Conservation (phyloP, 805 yeast genomes). For the Suhomyces xylopsoci region DNA sequence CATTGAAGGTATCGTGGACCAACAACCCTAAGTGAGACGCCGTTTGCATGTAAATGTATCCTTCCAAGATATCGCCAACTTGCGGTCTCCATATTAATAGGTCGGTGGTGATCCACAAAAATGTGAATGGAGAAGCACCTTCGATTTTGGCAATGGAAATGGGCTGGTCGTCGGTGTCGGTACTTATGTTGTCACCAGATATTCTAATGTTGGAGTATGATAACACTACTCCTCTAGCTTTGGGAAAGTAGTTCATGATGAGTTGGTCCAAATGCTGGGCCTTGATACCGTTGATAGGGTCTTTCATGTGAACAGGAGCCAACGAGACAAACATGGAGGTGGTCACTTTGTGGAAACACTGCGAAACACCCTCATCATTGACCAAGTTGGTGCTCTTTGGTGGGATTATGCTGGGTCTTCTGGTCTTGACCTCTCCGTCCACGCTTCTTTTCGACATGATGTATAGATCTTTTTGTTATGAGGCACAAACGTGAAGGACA, state of each 20-base stretch:
- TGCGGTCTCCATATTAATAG: constrained; percentile 87
- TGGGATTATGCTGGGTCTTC: constrained; percentile 7
- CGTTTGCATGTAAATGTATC: constrained; percentile 86
- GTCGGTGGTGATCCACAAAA: constrained; percentile 81
- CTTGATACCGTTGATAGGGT: constrained; percentile 76
- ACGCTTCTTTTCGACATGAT: constrained; percentile 4
- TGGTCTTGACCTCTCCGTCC: background rate
- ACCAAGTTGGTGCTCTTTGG: constrained; percentile 27
- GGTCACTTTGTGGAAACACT: constrained; percentile 64
- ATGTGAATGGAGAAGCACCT: constrained; percentile 82
- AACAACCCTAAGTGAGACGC: constrained; percentile 92
- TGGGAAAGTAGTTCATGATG: constrained; percentile 74
- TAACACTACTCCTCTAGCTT: constrained; percentile 78
- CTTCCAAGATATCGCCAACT: constrained; percentile 83
- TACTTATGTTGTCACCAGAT: constrained; percentile 37
- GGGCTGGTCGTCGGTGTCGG: constrained; percentile 37
- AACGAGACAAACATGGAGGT: constrained; percentile 74
- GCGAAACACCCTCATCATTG: constrained; percentile 49
- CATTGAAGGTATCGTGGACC: constrained; percentile 91
- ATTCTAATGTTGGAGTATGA: constrained; percentile 69
- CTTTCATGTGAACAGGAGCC: constrained; percentile 74
- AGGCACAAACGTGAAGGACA: background rate
- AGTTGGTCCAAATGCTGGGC: constrained; percentile 88
- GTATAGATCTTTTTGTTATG: background rate
- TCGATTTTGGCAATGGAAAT: constrained; percentile 62